A percentile compares a stretch with the other conserved stretches of the same genome.
phyloP scores from a whole-genome alignment of 108 stramenopile species.

The Nitzschia sp. region DNA sequence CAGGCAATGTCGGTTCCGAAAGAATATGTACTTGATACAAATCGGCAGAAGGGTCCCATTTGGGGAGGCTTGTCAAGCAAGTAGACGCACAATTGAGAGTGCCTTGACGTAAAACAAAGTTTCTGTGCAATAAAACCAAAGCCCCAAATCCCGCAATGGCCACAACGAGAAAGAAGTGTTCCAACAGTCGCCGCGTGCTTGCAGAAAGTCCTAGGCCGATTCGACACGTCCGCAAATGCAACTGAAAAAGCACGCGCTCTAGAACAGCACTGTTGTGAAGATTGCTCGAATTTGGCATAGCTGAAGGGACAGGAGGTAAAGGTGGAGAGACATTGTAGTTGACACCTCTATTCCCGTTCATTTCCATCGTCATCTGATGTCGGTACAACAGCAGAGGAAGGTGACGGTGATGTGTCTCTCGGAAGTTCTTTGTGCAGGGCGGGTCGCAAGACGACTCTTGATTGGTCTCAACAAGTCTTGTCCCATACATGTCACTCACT shows the following conservation, averaged over 20 bases:
- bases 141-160: conserved; percentile 62
- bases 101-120: conserved; percentile 54
- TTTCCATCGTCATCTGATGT: no score
- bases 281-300: no score
- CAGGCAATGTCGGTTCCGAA: no score
- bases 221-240: conserved; percentile 61
- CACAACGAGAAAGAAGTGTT: conserved; percentile 52
- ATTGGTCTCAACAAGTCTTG: no score
- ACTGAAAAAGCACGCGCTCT: conserved; percentile 72
- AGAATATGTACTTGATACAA: conserved; percentile 1
- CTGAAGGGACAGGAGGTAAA: no score
- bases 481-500: no score
- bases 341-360: no score
- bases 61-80: conserved; percentile 45
- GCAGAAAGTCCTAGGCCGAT: conserved; percentile 51
- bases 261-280: conserved; percentile 19
- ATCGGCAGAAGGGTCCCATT: conserved; percentile 26
- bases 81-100: conserved; percentile 33
- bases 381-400: no score
- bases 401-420: no score
- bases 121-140: conserved; percentile 52
- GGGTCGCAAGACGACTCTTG: no score
- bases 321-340: no score
- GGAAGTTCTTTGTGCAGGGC: no score
- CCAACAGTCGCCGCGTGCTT: conserved; percentile 45